Conservation (phyloP, 1,284 basidiomycete genomes). For the Fomitopsis betulina region DNA sequence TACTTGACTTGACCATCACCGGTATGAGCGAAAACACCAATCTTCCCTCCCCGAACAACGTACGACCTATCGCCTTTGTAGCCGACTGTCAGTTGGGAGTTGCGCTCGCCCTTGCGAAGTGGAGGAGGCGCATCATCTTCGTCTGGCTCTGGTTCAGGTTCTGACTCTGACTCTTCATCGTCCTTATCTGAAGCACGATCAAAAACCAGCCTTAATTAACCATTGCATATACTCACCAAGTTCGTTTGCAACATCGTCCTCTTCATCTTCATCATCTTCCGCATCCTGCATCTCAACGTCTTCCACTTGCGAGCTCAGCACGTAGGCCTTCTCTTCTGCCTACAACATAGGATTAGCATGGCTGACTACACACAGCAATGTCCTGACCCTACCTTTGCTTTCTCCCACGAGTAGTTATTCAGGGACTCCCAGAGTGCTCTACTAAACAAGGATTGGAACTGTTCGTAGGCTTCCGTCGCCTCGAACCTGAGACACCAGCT, state of each 20-base stretch:
- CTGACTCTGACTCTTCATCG: slow-evolving; percentile 34
- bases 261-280: slow-evolving; percentile 71
- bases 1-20: slow-evolving; percentile 82
- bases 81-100: slow-evolving; percentile 91
- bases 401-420: slow-evolving; percentile 74
- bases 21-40: slow-evolving; percentile 93
- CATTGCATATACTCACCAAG: slow-evolving; percentile 30
- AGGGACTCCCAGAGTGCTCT: slow-evolving; percentile 80
- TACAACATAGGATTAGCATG: slow-evolving; percentile 25
- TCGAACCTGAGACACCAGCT: slow-evolving; percentile 86
- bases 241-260: slow-evolving; percentile 67
- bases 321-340: slow-evolving; percentile 78
- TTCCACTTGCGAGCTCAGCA: slow-evolving; percentile 63
- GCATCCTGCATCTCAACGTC: slow-evolving; percentile 86
- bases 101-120: slow-evolving; percentile 57
- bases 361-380: not conserved
- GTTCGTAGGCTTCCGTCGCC: slow-evolving; percentile 51
- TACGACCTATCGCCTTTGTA: slow-evolving; percentile 97
- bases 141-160: slow-evolving; percentile 48
- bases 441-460: slow-evolving; percentile 68
- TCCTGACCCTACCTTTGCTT: slow-evolving; percentile 64
- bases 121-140: slow-evolving; percentile 44
- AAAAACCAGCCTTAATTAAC: not conserved
- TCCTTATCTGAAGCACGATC: slow-evolving; percentile 20
- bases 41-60: slow-evolving; percentile 92